phyloP scores from a whole-genome alignment of 2,329 filamentous ascomycete genomes.

The Tolypocladium nubicola region DNA sequence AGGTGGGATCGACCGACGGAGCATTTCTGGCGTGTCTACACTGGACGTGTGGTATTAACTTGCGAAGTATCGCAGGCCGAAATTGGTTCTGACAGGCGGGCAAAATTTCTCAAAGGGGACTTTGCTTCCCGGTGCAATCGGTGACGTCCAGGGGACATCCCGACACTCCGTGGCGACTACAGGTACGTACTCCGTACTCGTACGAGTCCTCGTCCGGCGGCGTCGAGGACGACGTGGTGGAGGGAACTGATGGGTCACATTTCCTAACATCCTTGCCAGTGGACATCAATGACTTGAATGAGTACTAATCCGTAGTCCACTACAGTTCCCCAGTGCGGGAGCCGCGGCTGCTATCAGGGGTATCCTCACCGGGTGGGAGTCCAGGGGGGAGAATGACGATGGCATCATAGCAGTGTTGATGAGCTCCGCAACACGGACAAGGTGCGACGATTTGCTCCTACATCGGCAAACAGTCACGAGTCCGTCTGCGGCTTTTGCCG shows the following conservation, averaged over 20 bases:
- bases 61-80: background rate
- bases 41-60: background rate
- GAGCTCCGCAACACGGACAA: background rate
- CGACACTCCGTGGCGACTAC: background rate
- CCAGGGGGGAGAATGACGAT: background rate
- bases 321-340: background rate
- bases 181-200: background rate
- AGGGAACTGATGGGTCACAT: background rate
- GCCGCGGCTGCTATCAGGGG: background rate
- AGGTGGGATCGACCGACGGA: background rate
- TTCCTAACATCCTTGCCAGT: background rate
- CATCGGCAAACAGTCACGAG: background rate
- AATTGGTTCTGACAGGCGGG: background rate
- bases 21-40: background rate
- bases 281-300: too few relatives aligned
- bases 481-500: background rate
- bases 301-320: background rate
- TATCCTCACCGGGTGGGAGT: background rate
- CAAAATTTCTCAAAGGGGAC: background rate
- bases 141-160: background rate
- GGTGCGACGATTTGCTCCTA: background rate
- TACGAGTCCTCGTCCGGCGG: background rate
- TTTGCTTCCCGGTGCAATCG: background rate
- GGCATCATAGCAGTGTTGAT: background rate
- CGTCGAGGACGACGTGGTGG: background rate